phyloP scores from a whole-genome alignment of 768 basidiomycete genomes.

The Antrodiella citrinella region DNA sequence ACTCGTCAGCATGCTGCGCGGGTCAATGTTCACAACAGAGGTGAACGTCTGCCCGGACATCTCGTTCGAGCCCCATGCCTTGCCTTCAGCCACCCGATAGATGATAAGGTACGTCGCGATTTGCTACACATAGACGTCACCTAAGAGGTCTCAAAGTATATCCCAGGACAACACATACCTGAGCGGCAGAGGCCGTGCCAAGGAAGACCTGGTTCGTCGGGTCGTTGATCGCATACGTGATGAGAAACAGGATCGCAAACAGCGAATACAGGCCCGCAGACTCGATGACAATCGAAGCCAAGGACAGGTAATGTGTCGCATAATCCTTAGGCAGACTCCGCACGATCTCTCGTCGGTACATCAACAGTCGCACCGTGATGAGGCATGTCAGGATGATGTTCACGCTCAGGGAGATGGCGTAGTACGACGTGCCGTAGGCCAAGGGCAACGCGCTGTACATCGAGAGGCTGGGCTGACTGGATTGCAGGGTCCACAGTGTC shows the following conservation, averaged over 20 bases:
- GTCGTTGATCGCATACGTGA: slow-evolving; percentile 17
- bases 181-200: slow-evolving; percentile 5
- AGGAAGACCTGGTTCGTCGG: slow-evolving; percentile 17
- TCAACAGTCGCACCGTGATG: slow-evolving; percentile 16
- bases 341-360: slow-evolving; percentile 12
- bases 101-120: slow-evolving; percentile 20
- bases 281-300: slow-evolving; percentile 20
- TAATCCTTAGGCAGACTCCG: slow-evolving; percentile 9
- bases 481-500: slow-evolving; percentile 35
- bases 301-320: slow-evolving; percentile 15
- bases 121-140: slow-evolving; percentile 5
- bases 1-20: not conserved
- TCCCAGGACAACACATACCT: slow-evolving; percentile 6
- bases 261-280: slow-evolving; percentile 20
- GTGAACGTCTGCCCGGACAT: not conserved
- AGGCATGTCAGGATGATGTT: slow-evolving; percentile 20
- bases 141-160: too few relatives aligned
- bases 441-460: slow-evolving; percentile 27
- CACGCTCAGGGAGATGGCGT: slow-evolving; percentile 16
- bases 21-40: not conserved
- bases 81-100: slow-evolving; percentile 18
- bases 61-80: not conserved
- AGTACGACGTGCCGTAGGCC: slow-evolving; percentile 18
- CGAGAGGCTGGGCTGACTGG: slow-evolving; percentile 32
- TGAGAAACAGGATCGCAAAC: slow-evolving; percentile 19